phyloP scores from a whole-genome alignment of 768 basidiomycete species.

The Kwoniella europaea region DNA sequence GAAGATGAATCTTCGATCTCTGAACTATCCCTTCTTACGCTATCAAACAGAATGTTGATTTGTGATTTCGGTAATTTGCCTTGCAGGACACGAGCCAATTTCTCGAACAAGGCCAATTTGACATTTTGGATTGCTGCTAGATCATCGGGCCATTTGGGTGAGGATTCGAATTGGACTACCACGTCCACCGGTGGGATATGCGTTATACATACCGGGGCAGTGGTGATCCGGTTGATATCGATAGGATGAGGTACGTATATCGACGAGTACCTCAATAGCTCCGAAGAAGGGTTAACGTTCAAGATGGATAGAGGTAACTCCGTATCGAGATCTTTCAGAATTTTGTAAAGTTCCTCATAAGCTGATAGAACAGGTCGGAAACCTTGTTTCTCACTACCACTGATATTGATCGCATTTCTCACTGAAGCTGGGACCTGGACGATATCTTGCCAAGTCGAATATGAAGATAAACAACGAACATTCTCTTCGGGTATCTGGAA shows the following conservation, averaged over 20 bases:
- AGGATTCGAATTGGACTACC: conserved; percentile 87
- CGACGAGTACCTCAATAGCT: conserved; percentile 77
- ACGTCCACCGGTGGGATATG: conserved; percentile 74
- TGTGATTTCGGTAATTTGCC: conserved; percentile 62
- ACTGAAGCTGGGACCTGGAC: conserved; percentile 56
- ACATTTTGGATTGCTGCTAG: conserved; percentile 88
- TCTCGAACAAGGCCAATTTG: conserved; percentile 89
- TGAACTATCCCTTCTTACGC: conserved; percentile 61
- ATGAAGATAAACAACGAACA: conserved; percentile 42
- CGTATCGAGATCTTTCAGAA: conserved; percentile 73
- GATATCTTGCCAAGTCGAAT: conserved; percentile 40
- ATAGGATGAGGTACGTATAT: conserved; percentile 80
- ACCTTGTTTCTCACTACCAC: conserved; percentile 57
- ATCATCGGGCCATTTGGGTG: conserved; percentile 93
- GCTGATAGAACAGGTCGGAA: conserved; percentile 68
- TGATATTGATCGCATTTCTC: conserved; percentile 53
- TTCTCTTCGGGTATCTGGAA: conserved; percentile 65
- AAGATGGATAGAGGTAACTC: conserved; percentile 75
- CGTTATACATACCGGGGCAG: conserved; percentile 63
- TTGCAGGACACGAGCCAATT: conserved; percentile 72
- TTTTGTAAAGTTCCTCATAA: conserved; percentile 77
- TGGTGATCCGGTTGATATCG: conserved; percentile 62
- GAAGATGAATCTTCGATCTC: conserved; percentile 71
- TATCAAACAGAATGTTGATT: conserved; percentile 66
- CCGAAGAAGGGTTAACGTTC: conserved; percentile 74